Conservation (phyloP, 192 early-diverging fungal genomes). For the Hyaloraphidium curvatum region DNA sequence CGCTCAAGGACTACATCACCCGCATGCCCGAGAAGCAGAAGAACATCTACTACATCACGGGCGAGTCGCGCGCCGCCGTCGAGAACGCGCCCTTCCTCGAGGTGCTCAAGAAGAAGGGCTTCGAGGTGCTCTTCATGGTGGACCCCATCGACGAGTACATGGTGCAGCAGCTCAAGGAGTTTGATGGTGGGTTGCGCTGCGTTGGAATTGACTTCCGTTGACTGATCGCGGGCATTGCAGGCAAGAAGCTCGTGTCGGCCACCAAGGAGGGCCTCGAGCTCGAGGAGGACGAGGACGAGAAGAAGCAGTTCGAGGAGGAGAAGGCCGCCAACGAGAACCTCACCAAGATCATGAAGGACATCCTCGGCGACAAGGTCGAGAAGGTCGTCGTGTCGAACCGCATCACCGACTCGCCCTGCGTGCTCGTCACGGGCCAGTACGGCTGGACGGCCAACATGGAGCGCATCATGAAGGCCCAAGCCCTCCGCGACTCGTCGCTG, state of each 20-base stretch:
- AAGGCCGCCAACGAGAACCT: constrained; percentile 84
- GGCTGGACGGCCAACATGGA: constrained; percentile 99
- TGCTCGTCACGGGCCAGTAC: constrained; percentile 94
- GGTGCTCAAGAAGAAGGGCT: constrained; percentile 97
- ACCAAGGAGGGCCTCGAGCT: constrained; percentile 99
- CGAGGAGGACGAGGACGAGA: constrained; percentile 97
- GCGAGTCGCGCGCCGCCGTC: constrained; percentile 78
- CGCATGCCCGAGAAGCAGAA: constrained; percentile 99
- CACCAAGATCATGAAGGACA: constrained; percentile 88
- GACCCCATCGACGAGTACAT: constrained; percentile 99
- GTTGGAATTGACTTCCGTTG: too few relatives aligned
- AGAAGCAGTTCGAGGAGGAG: constrained; percentile 83
- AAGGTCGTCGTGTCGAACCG: constrained; percentile 87
- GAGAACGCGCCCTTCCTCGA: constrained; percentile 98
- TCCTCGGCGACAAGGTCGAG: constrained; percentile 96
- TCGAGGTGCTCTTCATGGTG: constrained; percentile 95
- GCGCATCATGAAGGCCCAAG: constrained; percentile 99
- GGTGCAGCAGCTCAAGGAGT: constrained; percentile 97
- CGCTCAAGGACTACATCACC: constrained; percentile 98
- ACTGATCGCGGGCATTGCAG: too few relatives aligned
- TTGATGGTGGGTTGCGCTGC: too few relatives aligned
- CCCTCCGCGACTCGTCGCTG: constrained; percentile 96
- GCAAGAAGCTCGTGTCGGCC: constrained; percentile 93
- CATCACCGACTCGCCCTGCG: constrained; percentile 94
- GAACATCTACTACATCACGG: constrained; percentile 99